These are phyloP conservation scores for Fusarium sp. DNA, from an alignment of 2,329 filamentous ascomycete species.

Conservation along the genomic window DNA sequence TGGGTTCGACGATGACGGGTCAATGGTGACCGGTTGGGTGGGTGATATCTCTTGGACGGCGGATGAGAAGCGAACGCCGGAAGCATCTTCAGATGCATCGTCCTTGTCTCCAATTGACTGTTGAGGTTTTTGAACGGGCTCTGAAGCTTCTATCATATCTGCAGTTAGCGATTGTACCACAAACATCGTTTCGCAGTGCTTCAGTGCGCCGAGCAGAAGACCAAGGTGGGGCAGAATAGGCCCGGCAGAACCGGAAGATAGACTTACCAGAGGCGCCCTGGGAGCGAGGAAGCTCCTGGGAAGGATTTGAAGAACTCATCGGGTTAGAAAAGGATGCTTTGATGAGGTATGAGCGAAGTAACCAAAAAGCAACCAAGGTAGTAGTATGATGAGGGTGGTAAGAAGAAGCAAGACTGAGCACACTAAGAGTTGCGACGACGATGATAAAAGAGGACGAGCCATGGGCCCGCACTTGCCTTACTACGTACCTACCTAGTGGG, in stretches of 20 bases:
- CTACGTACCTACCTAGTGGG: constrained; percentile 33
- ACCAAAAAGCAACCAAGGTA: constrained; percentile 20
- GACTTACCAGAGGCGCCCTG: constrained; percentile 38
- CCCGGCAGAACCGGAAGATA: constrained; percentile 38
- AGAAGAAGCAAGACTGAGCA: constrained; percentile 32
- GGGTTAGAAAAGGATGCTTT: constrained; percentile 12
- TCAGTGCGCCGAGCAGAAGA: constrained; percentile 13
- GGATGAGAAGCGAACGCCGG: constrained; percentile 75
- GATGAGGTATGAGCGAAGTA: constrained; percentile 15
- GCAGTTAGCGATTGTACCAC: constrained; percentile 33
- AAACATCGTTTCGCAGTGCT: constrained; percentile 3
- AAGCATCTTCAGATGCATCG: constrained; percentile 38
- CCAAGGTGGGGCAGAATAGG: constrained; percentile 40
- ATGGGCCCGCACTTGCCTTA: constrained; percentile 17
- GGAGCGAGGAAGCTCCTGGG: constrained; percentile 28
- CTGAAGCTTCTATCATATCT: constrained; percentile 12
- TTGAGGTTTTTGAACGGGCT: constrained; percentile 10
- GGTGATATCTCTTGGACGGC: constrained; percentile 71
- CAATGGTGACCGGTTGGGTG: constrained; percentile 52
- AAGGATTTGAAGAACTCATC: constrained; percentile 34
- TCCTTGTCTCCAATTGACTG: constrained; percentile 11
- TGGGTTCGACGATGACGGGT: constrained; percentile 34
- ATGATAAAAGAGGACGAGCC: constrained; percentile 41
- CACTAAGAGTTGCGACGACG: constrained; percentile 38
- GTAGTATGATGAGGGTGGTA: constrained; percentile 26